Base-by-base conservation (phyloP, 2,329 filamentous ascomycete species). In the Hypoxylon sp. region DNA sequence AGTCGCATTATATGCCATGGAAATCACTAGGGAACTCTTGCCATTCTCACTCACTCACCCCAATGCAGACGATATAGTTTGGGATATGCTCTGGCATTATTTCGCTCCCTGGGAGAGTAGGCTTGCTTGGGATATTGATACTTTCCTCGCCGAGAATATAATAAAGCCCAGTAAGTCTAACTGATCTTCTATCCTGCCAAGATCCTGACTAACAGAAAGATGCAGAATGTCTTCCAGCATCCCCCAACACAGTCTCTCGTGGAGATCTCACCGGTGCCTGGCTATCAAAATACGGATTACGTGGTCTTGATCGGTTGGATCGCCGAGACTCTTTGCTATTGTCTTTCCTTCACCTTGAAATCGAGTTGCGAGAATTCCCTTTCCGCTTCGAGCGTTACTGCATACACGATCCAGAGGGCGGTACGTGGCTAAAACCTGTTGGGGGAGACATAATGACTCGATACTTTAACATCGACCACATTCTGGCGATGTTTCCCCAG, bases 71-170 rank as follows among this genome's bases (percentile, higher is more conserved):
- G 46, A 50, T 11, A 26, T n/a, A 14, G 5, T 5, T 24, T 50
- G 22, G 11, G 22, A 31, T 14, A 50, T 29, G 22, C 24, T 50
- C 26, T 50, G 46, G 46, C 46, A 50, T n/a, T 50, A 50, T 10
- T 50, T 50, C 26, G 1, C 46, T 8, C 46, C 46, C 22, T 50
- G 11, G 46, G 46, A 50, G 14, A 50, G n/a, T 29, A 29, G 3
- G 22, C 11, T 50, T 11, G 46, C 46, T 17, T n/a, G 26, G 46
- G 26, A 31, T 24, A 29, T 50, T 17, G 46, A 50, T 50, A 5
- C 4, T 24, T 29, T 50, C 14, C 10, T 50, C 6, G 29, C 29
- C 29, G 29, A 3, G 1, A 3, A 10, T 6, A 9, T 19, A 10
- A 11, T 44, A 22, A 9, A 6, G 4, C 2, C 3, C 14, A 9